phyloP scores from a whole-genome alignment of 2,329 filamentous ascomycete species.

The Akanthomyces uredinophilus region DNA sequence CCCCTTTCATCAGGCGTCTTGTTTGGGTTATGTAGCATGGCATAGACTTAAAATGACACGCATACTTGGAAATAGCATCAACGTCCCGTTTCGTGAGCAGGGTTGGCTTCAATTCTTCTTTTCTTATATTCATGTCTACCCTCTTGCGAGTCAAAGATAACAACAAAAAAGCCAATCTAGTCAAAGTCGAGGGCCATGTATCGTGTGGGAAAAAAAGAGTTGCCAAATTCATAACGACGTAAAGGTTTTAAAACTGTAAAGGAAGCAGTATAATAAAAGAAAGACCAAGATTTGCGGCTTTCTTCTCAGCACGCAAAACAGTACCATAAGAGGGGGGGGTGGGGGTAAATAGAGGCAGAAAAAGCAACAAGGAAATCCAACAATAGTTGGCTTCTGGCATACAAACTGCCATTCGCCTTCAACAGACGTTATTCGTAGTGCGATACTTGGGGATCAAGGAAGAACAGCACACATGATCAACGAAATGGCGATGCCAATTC shows the following conservation, averaged over 20 bases:
- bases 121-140: constrained; percentile 2
- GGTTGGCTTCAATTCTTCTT: neutral
- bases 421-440: neutral
- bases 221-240: constrained; percentile 5
- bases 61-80: neutral
- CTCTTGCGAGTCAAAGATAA: constrained; percentile 1
- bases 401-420: neutral
- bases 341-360: neutral
- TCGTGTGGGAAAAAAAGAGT: neutral
- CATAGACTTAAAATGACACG: neutral
- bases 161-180: neutral
- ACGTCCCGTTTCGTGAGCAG: neutral
- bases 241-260: neutral
- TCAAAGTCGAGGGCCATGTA: constrained; percentile 9
- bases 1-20: neutral
- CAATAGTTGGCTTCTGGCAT: neutral
- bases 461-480: neutral
- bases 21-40: neutral
- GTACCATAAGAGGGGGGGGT: neutral
- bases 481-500: neutral
- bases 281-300: neutral
- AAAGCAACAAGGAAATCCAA: neutral
- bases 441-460: neutral
- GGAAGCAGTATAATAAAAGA: neutral
- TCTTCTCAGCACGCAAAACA: neutral